Base-by-base conservation (phyloP, 768 basidiomycete genomes). In the Tephrocybe rancida region DNA sequence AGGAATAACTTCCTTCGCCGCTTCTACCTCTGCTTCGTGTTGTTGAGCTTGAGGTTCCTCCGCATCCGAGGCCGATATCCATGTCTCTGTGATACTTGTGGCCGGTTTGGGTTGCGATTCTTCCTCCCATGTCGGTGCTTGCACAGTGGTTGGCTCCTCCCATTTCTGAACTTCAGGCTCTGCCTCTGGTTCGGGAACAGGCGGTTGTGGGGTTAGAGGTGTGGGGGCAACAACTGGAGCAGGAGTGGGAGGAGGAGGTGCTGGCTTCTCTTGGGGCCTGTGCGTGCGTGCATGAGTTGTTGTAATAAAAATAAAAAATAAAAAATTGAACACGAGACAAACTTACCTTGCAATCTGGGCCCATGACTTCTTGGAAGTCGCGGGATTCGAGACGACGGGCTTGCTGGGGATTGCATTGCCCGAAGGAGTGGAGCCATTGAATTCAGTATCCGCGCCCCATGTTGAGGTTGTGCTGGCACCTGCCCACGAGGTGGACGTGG, bases 321-420 rank as follows among this genome's bases (percentile, higher is more conserved):
- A 60, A 51, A 41, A 22, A 26, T 16, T 10, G 54, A 26, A 24
- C 22, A 54, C 35, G 35, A 56, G 41, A 27, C 46, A 25, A 52
- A 71, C 79, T 6, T 64, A 88, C 90, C 86, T 78, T 57, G 91
- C 90, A 65, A 93, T 78, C 63, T 93, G 88, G 7, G 91, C 91
- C 90, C 90, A 93, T 30, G 91, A 92, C 55, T 89, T 69, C 73
- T 91, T 90, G 7, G 88, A 84, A 11, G 82, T 87, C 25, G 87
- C 83, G 38, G 89, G 87, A 10, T 85, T 88, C 13, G 71, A 64
- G 34, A 69, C n/a, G n/a, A n/a, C 59, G 52, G 62, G 68, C 58
- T 70, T 78, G 58, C 56, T 64, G 18, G 68, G 50, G n/a, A 71
- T 62, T 11, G 51, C 58, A 29, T 59, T 39, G 29, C 64, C 64